phyloP scores from a whole-genome alignment of 805 yeast species.

The Yamadazyma sp. region DNA sequence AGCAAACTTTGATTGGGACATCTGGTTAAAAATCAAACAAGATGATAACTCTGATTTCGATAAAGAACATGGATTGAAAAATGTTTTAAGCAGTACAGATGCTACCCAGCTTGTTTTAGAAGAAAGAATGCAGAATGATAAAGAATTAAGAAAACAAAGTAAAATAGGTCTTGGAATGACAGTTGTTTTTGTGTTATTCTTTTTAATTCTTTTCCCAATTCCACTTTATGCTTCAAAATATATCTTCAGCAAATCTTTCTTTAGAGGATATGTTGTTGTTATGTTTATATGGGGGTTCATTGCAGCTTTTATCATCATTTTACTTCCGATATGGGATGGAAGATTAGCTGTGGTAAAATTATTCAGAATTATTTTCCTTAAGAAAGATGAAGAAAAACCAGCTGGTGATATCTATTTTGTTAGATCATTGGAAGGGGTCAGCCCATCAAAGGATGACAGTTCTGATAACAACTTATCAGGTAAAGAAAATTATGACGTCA shows the following conservation, averaged over 20 bases:
- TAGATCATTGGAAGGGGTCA: slow-evolving; percentile 5
- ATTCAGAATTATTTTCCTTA: slow-evolving; percentile 6
- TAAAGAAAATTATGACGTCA: slow-evolving; percentile 1
- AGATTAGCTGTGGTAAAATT: slow-evolving; percentile 46
- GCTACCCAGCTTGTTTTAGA: slow-evolving; percentile 22
- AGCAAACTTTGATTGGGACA: slow-evolving; percentile 13
- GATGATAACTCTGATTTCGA: slow-evolving; percentile 22
- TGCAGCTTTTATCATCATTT: slow-evolving; percentile 19
- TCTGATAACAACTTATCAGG: background rate
- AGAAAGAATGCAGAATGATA: slow-evolving; percentile 18
- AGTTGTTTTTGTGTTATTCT: slow-evolving; percentile 17
- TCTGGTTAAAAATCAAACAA: slow-evolving; percentile 12
- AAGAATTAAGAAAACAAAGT: slow-evolving; percentile 19
- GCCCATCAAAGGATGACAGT: background rate
- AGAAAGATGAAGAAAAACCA: slow-evolving; percentile 8
- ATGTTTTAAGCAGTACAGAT: slow-evolving; percentile 24
- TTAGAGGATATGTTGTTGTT: slow-evolving; percentile 25
- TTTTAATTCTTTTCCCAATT: slow-evolving; percentile 19
- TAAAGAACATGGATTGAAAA: slow-evolving; percentile 23
- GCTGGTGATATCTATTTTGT: slow-evolving; percentile 12
- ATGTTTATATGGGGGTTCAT: slow-evolving; percentile 23
- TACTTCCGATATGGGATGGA: slow-evolving; percentile 72
- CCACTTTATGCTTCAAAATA: slow-evolving; percentile 60
- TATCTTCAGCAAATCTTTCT: slow-evolving; percentile 37
- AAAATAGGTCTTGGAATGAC: slow-evolving; percentile 23